Evolutionary conservation across 768 basidiomycete genomes (phyloP), one percentile per base, ranked within the genome.

Genomic region (Termitomyces sp.): DNA sequence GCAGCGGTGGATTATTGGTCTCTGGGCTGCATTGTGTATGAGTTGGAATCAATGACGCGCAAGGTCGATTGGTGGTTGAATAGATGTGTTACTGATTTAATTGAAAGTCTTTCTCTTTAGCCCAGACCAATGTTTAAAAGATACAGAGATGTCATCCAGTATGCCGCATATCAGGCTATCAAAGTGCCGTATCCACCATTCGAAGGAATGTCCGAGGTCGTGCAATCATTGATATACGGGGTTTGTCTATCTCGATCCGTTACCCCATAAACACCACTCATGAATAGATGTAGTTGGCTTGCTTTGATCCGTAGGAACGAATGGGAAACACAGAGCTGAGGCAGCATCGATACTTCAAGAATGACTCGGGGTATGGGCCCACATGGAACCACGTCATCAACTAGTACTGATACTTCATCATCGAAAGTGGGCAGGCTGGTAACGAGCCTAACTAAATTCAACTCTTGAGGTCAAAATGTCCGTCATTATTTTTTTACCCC

Each of bases 1-100:
- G 8, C 20, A 32, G 24, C 40, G 12, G 58, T 59, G 18, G 58
- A 59, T 33, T 52, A 59, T 20, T 59, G 58, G 58, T 52, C 58
- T 18, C 24, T 59, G 48, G 58, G 58, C 15, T 59, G 58, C 16
- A 42, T 59, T 22, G 58, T 59, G 24, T 59, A 39, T 35, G 58
- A 59, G 20, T 35, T 59, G 39, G 50, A 59, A 39, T 40, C 58
- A n/a, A 40, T 24, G 18, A 50, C 7, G 7, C 22, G 4, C 18
- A 50, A 58, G 48, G 57, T 58, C 3, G 7, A 48, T 46, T 46
- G 16, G 39, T 55, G 9, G 11, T 40, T 12, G 42, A 28, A 55
- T 55, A 16, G 11, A 20, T 18, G 1, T n/a, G 4, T 32, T 20
- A 32, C n/a, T 39, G 28, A 42, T n/a, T 38, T 5, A 36, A 35